These are phyloP conservation scores for Tardiomyces blankii DNA, from an alignment of 1,139 yeast species.

Conservation along the genomic window DNA sequence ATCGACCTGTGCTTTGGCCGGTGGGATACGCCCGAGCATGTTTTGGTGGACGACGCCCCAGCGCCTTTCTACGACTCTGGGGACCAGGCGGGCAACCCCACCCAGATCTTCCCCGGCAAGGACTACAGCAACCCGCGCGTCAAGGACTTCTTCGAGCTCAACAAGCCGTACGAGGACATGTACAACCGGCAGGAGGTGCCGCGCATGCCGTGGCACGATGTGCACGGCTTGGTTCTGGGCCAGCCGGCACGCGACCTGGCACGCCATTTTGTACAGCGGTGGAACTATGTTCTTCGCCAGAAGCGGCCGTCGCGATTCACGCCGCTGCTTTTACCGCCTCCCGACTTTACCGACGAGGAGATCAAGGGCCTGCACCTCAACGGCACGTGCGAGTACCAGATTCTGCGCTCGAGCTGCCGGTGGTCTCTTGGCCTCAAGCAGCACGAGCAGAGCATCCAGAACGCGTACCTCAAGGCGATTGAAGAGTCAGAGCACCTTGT, in stretches of 20 bases:
- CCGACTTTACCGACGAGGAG: conserved; percentile 71
- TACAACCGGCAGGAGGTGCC: conserved; percentile 74
- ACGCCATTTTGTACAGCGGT: conserved; percentile 92
- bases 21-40: conserved; percentile 95
- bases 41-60: conserved; percentile 60
- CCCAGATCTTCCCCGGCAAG: conserved; percentile 87
- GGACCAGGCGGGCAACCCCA: conserved; percentile 12
- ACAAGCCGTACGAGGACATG: conserved; percentile 86
- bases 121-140: conserved; percentile 95
- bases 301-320: conserved; percentile 91
- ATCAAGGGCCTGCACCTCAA: conserved; percentile 48
- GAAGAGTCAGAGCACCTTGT: conserved; percentile 89
- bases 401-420: conserved; percentile 75
- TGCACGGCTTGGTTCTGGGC: conserved; percentile 94
- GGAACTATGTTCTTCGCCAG: conserved; percentile 90
- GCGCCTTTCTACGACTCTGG: conserved; percentile 26
- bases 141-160: conserved; percentile 70
- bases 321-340: conserved; percentile 86
- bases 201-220: conserved; percentile 99
- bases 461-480: conserved; percentile 81
- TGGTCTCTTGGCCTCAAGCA: conserved; percentile 89
- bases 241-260: conserved; percentile 88
- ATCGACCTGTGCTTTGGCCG: conserved; percentile 93
- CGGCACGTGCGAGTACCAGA: conserved; percentile 89
- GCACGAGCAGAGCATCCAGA: conserved; percentile 83